These are phyloP conservation scores for Thoreauomyces humboldtii DNA, from an alignment of 192 early-diverging fungal species.

Conservation along the genomic window DNA sequence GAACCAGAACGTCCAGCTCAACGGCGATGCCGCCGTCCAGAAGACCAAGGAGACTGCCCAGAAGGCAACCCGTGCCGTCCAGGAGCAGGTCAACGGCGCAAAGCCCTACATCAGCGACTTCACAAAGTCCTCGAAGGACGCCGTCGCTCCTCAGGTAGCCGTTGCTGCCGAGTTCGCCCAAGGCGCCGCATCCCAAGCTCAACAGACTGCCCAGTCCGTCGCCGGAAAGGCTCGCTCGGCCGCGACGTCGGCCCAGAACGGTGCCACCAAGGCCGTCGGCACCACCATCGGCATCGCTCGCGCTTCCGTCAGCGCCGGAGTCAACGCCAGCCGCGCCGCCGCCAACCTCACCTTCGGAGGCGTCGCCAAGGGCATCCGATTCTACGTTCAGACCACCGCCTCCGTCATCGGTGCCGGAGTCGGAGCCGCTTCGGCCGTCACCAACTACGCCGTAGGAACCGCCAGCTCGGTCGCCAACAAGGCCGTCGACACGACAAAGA, in stretches of 20 bases:
- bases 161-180: slow-evolving; percentile 9
- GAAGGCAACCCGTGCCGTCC: slow-evolving; percentile 3
- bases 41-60: slow-evolving; percentile 9
- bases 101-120: not conserved
- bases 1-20: slow-evolving; percentile 2
- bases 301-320: slow-evolving; percentile 6
- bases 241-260: slow-evolving; percentile 1
- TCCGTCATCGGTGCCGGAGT: slow-evolving; percentile 12
- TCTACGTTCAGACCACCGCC: slow-evolving; percentile 14
- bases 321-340: slow-evolving; percentile 2
- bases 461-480: slow-evolving; percentile 7
- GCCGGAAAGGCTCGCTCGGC: slow-evolving; percentile 15
- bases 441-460: slow-evolving; percentile 6
- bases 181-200: not conserved
- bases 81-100: slow-evolving; percentile 8
- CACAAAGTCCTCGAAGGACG: slow-evolving; percentile 9
- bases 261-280: slow-evolving; percentile 4
- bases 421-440: slow-evolving; percentile 5
- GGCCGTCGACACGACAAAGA: not conserved
- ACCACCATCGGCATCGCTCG: slow-evolving; percentile 7
- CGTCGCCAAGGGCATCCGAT: slow-evolving; percentile 3
- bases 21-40: slow-evolving; percentile 4
- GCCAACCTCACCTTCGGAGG: slow-evolving; percentile 3
- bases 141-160: slow-evolving; percentile 6
- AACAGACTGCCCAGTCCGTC: not conserved